These are phyloP conservation scores for Bryoglossum gracile DNA, from an alignment of 495 filamentous ascomycete species.

Conservation along the genomic window DNA sequence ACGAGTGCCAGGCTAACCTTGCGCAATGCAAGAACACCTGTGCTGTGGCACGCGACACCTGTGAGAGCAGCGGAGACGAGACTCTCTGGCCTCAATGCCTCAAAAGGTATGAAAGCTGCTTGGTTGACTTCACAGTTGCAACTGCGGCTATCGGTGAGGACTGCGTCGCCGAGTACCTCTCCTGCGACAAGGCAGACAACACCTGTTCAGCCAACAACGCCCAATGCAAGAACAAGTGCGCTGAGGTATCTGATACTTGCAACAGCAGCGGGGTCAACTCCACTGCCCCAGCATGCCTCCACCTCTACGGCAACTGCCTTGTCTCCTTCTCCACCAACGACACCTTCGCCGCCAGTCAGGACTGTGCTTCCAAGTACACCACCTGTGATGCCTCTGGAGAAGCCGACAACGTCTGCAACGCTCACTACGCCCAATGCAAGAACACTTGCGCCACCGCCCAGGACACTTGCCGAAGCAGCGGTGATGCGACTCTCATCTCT, in stretches of 20 bases:
- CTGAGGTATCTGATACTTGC: constrained; percentile 3
- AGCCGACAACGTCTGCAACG: constrained; percentile 5
- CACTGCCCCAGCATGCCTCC: constrained; percentile 1
- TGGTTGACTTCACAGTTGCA: not conserved
- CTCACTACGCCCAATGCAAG: constrained; percentile 8
- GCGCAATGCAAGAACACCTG: not conserved
- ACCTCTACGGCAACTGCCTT: constrained; percentile 1
- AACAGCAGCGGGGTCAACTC: constrained; percentile 4
- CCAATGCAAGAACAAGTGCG: constrained; percentile 12
- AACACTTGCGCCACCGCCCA: constrained; percentile 3
- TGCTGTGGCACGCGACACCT: not conserved
- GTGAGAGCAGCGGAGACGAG: not conserved
- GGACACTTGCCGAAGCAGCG: constrained; percentile 4
- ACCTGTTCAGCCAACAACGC: not conserved
- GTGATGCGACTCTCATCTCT: not conserved
- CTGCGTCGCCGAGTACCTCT: not conserved
- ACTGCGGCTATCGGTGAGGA: not conserved
- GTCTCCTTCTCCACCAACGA: constrained; percentile 10
- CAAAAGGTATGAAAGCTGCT: not conserved
- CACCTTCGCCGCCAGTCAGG: not conserved
- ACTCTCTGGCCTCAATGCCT: not conserved
- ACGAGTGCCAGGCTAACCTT: not conserved
- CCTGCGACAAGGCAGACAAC: not conserved
- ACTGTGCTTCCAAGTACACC: constrained; percentile 4
- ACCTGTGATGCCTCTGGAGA: not conserved